phyloP scores from a whole-genome alignment of 495 filamentous ascomycete species.

The Evernia prunastri region DNA sequence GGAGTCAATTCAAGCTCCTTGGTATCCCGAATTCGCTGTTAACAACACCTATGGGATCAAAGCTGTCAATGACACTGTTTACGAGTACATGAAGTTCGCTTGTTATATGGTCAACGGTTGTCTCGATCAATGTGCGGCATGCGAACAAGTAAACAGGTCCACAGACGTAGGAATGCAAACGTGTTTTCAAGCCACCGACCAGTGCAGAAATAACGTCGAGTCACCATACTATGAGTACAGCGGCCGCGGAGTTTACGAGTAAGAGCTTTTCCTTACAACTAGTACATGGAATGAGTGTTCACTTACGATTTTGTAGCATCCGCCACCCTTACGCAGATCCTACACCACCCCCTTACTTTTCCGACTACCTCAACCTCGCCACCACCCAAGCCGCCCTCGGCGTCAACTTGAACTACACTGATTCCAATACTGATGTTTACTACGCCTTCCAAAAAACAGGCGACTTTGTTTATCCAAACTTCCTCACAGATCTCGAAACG shows the following conservation, averaged over 20 bases:
- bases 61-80: slow-evolving; percentile 43
- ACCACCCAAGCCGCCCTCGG: slow-evolving; percentile 43
- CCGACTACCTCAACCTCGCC: slow-evolving; percentile 42
- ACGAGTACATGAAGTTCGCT: slow-evolving; percentile 34
- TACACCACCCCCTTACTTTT: slow-evolving; percentile 44
- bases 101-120: slow-evolving; percentile 35
- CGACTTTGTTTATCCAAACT: slow-evolving; percentile 43
- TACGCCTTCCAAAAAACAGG: slow-evolving; percentile 42
- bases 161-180: slow-evolving; percentile 34
- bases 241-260: slow-evolving; percentile 45
- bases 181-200: slow-evolving; percentile 35
- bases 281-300: background rate
- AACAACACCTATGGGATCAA: slow-evolving; percentile 61
- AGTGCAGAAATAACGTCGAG: slow-evolving; percentile 42
- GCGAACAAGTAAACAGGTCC: slow-evolving; percentile 32
- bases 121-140: slow-evolving; percentile 38
- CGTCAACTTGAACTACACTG: slow-evolving; percentile 45
- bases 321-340: slow-evolving; percentile 43
- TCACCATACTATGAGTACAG: slow-evolving; percentile 40
- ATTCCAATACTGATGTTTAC: slow-evolving; percentile 35
- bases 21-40: slow-evolving; percentile 52
- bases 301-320: slow-evolving; percentile 27
- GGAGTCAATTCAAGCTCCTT: slow-evolving; percentile 50
- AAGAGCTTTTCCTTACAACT: background rate
- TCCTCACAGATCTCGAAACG: slow-evolving; percentile 40